Evolutionary conservation across 257 asterid genomes (phyloP).

Genomic region (Catharanthus roseus): DNA sequence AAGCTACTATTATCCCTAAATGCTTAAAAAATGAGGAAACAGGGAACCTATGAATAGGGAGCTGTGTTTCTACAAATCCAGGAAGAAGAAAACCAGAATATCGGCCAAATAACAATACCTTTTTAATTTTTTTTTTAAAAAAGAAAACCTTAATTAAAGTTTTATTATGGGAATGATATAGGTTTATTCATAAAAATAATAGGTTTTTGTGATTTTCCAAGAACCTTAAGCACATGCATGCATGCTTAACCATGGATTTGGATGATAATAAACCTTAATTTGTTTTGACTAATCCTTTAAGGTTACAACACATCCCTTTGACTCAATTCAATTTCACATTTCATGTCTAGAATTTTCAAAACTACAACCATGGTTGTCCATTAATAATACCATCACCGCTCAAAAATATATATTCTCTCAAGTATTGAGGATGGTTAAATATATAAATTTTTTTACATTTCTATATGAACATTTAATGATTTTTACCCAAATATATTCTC

Average conservation of each 20-base stretch:
- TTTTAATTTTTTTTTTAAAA: no score
- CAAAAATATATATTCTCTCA: no score
- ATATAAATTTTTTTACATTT: no score
- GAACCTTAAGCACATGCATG: background rate
- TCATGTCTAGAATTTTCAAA: no score
- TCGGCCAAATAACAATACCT: background rate
- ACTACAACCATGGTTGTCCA: background rate
- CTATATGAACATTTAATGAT: no score
- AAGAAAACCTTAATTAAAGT: background rate
- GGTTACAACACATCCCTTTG: no score
- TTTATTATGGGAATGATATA: background rate
- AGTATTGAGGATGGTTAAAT: no score
- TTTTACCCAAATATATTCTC: no score
- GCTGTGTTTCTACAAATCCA: background rate
- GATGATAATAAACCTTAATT: background rate
- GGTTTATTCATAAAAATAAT: no score
- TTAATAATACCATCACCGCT: background rate
- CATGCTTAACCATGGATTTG: background rate
- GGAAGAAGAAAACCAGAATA: background rate
- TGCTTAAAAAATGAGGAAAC: background rate
- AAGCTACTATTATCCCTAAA: background rate
- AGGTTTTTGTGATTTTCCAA: background rate
- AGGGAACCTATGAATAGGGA: background rate
- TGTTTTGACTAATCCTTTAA: no score
- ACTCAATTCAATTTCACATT: no score